Evolutionary conservation across 78 protist genomes (phyloP).

Genomic region (slime mould (Dictyostelium discoideum)): dicty_2.7 NC_007090.3:3615001-3615500

Average conservation of each 20-base stretch:
- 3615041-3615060: background rate
- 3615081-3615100: background rate
- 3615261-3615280: background rate
- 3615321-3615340: background rate
- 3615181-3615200: background rate
- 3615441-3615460: conserved; percentile 77
- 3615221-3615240: too few relatives aligned
- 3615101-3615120: background rate
- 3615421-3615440: conserved; percentile 47
- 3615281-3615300: background rate
- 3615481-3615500: conserved; percentile 54
- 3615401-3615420: conserved; percentile 74
- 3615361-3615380: background rate
- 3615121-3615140: background rate
- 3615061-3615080: background rate
- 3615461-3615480: conserved; percentile 66
- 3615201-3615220: background rate
- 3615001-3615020: background rate
- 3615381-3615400: conserved; percentile 39
- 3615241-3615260: too few relatives aligned
- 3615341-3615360: background rate
- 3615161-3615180: background rate
- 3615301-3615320: background rate
- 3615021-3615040: background rate
- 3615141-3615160: background rate